Base-by-base conservation (phyloP, 331 rosid genomes). In the Arachis monticola region DNA sequence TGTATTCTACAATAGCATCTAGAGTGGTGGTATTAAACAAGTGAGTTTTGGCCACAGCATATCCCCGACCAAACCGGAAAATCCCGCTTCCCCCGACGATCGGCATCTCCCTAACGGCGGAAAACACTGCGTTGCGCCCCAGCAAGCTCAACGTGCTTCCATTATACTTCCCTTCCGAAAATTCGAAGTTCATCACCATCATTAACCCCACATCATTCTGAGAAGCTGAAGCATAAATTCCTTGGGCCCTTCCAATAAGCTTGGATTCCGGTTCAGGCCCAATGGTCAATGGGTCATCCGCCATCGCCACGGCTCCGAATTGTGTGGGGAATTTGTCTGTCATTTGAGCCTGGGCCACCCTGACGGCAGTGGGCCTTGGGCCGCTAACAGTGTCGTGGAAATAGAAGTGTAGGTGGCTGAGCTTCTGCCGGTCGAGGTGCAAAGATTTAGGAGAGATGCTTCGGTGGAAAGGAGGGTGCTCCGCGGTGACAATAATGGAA, bases 141-240 rank as follows among this genome's bases (percentile, higher is more conserved):
- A 90, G 64, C 64, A 90, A 7, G 69, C 83, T 88, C 6, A 90
- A 81, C 0, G 82, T 69, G 80, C 96, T 90, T 0, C 96, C 93
- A 8, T 90, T 86, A 6, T 67, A 88, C 32, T 84, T 81, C 1
- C 96, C 96, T 22, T 81, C 86, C 8, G 17, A 57, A 70, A 90
- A 90, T 5, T 35, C 86, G 0, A 79, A 77, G 69, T 84, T 86
- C 82, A 81, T 10, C 2, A 80, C 74, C 93, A 90, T 77, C 22
- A 88, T 41, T 12, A 90, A 5, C 5, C 87, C 85, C 1, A 9
- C 0, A 5, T 84, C 91, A 1, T 78, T 52, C 6, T 86, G 87
- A 4, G 79, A 63, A 0, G 96, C 96, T 4, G 81, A 73, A 0
- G 81, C 88, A 10, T 83, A 90, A 0, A 90, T 7, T 7, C 96